Evolutionary conservation across 2,329 filamentous ascomycete genomes (phyloP).

Genomic region (Bipolaris sorokiniana): DNA sequence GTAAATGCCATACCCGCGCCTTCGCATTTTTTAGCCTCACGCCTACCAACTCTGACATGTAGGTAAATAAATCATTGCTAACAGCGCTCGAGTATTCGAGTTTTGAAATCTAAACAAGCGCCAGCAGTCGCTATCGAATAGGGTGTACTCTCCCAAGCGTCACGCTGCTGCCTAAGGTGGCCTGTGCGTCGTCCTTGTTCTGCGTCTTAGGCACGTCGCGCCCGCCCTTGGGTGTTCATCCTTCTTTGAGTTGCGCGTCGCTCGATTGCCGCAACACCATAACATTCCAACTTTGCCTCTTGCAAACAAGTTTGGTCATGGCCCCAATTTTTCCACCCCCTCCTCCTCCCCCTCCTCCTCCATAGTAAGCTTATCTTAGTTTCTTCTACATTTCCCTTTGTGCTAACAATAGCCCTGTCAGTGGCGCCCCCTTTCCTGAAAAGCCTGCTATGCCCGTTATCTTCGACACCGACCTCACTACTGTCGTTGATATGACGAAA

Average conservation of each 20-base stretch:
- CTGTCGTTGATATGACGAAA: constrained; percentile 13
- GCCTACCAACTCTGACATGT: background rate
- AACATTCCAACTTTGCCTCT: background rate
- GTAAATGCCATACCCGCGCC: background rate
- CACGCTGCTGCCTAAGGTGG: background rate
- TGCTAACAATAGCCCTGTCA: constrained; percentile 1
- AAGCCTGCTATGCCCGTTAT: constrained; percentile 7
- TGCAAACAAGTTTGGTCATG: background rate
- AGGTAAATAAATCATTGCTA: background rate
- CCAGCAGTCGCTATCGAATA: background rate
- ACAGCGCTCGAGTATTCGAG: background rate
- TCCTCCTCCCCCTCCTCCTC: background rate
- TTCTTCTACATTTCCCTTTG: background rate
- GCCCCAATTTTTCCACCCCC: background rate
- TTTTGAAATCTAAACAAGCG: no score
- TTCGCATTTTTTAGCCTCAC: background rate
- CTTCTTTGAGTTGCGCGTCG: background rate
- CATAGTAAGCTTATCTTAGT: background rate
- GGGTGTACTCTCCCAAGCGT: background rate
- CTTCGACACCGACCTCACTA: constrained; percentile 12
- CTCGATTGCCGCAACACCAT: background rate
- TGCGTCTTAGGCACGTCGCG: background rate
- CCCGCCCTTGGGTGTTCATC: background rate
- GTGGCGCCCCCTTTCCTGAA: constrained; percentile 2
- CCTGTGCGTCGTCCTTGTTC: background rate